Base-by-base conservation (phyloP, 108 stramenopile species). In the Nitzschia putrida region DNA sequence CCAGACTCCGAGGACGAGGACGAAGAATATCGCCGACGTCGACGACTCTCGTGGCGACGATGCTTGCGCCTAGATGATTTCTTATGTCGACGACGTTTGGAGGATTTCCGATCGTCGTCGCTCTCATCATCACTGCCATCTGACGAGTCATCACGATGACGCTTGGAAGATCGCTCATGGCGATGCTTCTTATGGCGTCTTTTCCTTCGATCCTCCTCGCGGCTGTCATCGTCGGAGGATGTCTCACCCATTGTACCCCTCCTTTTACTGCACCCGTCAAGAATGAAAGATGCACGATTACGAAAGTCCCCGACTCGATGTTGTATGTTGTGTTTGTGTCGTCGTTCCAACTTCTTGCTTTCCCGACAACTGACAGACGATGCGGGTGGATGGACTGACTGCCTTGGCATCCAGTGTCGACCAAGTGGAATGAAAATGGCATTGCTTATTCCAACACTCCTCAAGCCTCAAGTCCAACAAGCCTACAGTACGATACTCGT, bases 21-120 rank as follows among this genome's bases (percentile, higher is more conserved):
- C 29, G 71, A 68, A 21, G 53, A 61, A 21, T 66, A 57, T 3
- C 23, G 40, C 2, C 45, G 20, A n/a, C 71, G 37, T 71, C 79
- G 72, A 40, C 67, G 49, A 63, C 61, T 78, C 43, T 76, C 75
- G 22, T 69, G 70, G 29, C 38, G 58, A 23, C 52, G 67, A 18
- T 38, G 55, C 11, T 53, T 52, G 11, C 18, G 13, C 52, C 29
- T 66, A 2, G 39, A n/a, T 6, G 26, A 49, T 25, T 64, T 66
- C 41, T 69, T 69, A 49, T 64, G 21, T 47, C 45, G 3, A 4
- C 47, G 13, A 12, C 58, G 34, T 59, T 34, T 39, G 16, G 18
- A 18, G 21, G 54, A 55, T 11, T 60, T 39, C 20, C 59, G 59
- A 3, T 37, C 39, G 34, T 60, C 59, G 34, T 60, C 39, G 1